These are phyloP conservation scores for Lasiodiplodia gonubiensis DNA, from an alignment of 2,329 filamentous ascomycete species.

Conservation along the genomic window DNA sequence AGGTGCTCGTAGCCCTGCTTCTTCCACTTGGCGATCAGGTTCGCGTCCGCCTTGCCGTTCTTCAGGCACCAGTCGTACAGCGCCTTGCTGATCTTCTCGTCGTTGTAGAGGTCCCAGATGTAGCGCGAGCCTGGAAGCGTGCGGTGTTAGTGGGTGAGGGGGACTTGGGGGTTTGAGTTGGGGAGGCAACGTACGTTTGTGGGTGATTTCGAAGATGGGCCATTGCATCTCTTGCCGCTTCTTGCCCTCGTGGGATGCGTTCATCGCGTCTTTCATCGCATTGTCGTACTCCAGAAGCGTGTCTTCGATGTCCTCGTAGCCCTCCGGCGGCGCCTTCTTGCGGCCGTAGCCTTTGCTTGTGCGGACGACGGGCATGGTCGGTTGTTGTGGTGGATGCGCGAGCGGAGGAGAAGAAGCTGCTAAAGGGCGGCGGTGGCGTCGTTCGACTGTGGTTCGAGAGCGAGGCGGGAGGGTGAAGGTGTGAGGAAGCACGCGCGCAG, in stretches of 20 bases:
- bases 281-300: constrained; percentile 84
- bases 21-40: constrained; percentile 99
- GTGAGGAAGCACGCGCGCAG: not conserved
- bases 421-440: not conserved
- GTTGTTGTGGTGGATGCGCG: not conserved
- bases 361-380: constrained; percentile 75
- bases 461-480: not conserved
- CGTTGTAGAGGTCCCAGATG: constrained; percentile 96
- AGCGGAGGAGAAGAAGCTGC: not conserved
- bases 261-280: constrained; percentile 96
- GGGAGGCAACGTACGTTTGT: constrained; percentile 73
- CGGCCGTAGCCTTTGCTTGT: constrained; percentile 65
- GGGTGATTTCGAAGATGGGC: constrained; percentile 97
- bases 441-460: not conserved
- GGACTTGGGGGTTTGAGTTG: too few species aligned
- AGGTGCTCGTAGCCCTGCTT: constrained; percentile 99
- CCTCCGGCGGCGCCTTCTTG: constrained; percentile 81
- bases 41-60: constrained; percentile 93
- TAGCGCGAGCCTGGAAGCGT: constrained; percentile 69
- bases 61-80: constrained; percentile 97
- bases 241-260: constrained; percentile 77
- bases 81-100: constrained; percentile 89
- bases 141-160: not conserved
- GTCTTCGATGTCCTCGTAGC: constrained; percentile 87
- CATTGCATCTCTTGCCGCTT: constrained; percentile 91